Evolutionary conservation across 371 early-diverging fungal genomes (phyloP).

Genomic region (Rhizopus delemar): DNA sequence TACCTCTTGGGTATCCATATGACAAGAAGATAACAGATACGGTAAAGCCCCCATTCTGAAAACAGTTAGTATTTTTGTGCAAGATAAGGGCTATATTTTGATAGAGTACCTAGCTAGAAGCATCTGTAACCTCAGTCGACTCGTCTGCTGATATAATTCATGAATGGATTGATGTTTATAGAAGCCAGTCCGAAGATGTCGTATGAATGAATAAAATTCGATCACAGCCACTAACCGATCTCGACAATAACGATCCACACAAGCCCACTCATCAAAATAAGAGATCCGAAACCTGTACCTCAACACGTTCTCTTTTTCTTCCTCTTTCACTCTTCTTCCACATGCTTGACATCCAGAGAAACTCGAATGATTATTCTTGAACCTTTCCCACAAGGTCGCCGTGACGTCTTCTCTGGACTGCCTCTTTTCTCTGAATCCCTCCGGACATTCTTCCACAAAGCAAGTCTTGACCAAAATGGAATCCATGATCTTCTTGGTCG

Average conservation of each 20-base stretch:
- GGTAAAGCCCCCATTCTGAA: no score
- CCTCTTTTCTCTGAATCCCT: slow-evolving; percentile 34
- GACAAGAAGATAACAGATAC: no score
- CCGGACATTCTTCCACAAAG: slow-evolving; percentile 63
- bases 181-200: slow-evolving; percentile 70
- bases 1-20: no score
- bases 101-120: slow-evolving; percentile 34
- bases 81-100: no score
- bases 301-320: slow-evolving; percentile 51
- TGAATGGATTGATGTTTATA: slow-evolving; percentile 64
- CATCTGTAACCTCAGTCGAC: slow-evolving; percentile 72
- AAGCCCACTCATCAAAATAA: slow-evolving; percentile 72
- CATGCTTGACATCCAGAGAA: slow-evolving; percentile 45
- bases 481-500: slow-evolving; percentile 77
- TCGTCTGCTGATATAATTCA: slow-evolving; percentile 68
- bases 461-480: slow-evolving; percentile 79
- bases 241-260: slow-evolving; percentile 76
- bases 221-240: slow-evolving; percentile 75
- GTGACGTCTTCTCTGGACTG: slow-evolving; percentile 31
- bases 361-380: slow-evolving; percentile 36
- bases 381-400: slow-evolving; percentile 55
- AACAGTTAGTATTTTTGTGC: no score
- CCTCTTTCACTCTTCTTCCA: slow-evolving; percentile 30
- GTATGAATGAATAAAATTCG: slow-evolving; percentile 79
- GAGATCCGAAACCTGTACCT: slow-evolving; percentile 71